Evolutionary conservation across 73 alveolate species (phyloP).

Genomic region (Paramecium octaurelia): DNA sequence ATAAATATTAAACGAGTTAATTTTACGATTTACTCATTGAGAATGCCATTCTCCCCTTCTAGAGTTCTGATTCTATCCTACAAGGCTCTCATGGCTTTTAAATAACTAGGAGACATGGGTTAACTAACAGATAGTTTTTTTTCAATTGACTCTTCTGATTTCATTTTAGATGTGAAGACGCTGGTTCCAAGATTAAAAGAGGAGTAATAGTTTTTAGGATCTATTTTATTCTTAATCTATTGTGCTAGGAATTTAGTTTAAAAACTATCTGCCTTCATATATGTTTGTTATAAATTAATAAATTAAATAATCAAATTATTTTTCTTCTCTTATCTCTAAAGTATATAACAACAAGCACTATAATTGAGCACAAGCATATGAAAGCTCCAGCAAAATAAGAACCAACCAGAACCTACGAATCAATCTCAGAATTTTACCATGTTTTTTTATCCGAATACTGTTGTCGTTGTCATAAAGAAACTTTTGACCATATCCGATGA

Average conservation of each 20-base stretch:
- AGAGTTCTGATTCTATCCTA: neutral
- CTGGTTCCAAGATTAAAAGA: neutral
- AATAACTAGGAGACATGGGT: constrained; percentile 41
- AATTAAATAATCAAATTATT: constrained; percentile 16
- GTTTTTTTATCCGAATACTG: constrained; percentile 52
- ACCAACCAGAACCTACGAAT: neutral
- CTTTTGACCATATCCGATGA: constrained; percentile 4
- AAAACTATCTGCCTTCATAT: constrained; percentile 23
- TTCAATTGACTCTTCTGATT: constrained; percentile 7
- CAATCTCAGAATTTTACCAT: neutral
- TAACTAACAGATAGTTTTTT: neutral
- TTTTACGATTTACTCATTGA: neutral
- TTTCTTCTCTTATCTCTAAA: constrained; percentile 41
- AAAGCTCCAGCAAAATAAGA: constrained; percentile 59
- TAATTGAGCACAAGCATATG: constrained; percentile 22
- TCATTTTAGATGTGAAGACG: neutral
- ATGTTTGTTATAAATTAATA: neutral
- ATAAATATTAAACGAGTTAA: neutral
- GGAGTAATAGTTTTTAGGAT: neutral
- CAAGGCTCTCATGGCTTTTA: constrained; percentile 10
- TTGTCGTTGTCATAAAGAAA: constrained; percentile 35
- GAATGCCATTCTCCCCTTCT: constrained; percentile 1
- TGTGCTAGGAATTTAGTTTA: neutral
- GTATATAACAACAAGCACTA: neutral
- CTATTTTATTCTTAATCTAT: neutral